A percentile compares a stretch with the other conserved stretches of the same genome.
Evolutionary conservation across 2,329 filamentous ascomycete genomes (phyloP).

Genomic region (Diplodia mutila): DNA sequence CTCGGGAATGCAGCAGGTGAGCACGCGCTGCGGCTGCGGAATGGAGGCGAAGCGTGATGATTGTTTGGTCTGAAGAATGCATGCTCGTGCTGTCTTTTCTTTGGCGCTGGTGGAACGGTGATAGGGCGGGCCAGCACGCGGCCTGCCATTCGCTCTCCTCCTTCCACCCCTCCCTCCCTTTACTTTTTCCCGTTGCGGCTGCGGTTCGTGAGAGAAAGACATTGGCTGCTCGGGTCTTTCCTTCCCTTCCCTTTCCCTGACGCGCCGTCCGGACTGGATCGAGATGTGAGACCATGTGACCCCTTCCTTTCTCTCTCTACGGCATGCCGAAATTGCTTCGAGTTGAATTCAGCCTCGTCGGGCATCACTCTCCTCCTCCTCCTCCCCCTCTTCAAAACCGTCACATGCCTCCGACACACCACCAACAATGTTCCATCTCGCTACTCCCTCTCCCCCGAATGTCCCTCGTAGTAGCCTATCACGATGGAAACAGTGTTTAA

Average conservation of each 20-base stretch:
- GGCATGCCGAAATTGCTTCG: neutral
- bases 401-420: neutral
- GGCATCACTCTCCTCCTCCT: neutral
- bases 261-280: too few species aligned
- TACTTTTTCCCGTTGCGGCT: neutral
- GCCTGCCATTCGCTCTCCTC: neutral
- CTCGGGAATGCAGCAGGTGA: neutral
- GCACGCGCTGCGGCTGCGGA: constrained; percentile 9
- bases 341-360: neutral
- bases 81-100: neutral
- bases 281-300: neutral
- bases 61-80: constrained; percentile 3
- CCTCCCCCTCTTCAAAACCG: neutral
- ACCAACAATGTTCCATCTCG: neutral
- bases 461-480: too few species aligned
- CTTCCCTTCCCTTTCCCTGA: too few species aligned
- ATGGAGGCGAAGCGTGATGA: neutral
- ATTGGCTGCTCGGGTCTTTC: neutral
- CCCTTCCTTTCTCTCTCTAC: neutral
- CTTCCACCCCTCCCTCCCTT: neutral
- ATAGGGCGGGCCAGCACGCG: neutral
- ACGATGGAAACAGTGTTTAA: neutral
- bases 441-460: neutral
- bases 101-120: neutral
- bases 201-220: neutral